phyloP scores from a whole-genome alignment of 2,329 filamentous ascomycete species.

The Aspergillus nomiae region DNA sequence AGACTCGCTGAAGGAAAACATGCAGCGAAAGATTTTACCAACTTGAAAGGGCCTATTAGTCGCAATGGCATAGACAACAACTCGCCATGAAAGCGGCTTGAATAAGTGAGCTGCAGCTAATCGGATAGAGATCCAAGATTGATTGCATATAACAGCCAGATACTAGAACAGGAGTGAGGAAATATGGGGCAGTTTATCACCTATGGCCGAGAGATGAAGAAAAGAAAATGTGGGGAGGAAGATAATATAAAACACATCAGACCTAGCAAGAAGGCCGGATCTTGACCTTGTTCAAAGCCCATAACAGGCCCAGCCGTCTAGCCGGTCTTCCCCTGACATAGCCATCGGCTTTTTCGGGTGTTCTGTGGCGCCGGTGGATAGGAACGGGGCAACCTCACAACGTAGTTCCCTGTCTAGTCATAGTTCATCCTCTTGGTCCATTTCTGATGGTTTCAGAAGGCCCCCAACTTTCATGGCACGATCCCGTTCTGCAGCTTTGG shows the following conservation, averaged over 20 bases:
- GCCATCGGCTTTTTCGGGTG: conserved; percentile 23
- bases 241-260: neutral
- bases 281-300: conserved; percentile 49
- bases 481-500: conserved; percentile 85
- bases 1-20: neutral
- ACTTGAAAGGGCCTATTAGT: neutral
- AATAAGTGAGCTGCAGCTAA: neutral
- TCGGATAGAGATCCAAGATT: neutral
- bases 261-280: conserved; percentile 4
- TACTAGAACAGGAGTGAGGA: neutral
- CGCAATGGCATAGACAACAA: neutral
- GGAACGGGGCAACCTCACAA: conserved; percentile 57
- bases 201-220: neutral
- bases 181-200: neutral
- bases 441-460: conserved; percentile 93
- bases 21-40: neutral
- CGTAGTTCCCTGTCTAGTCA: conserved; percentile 77
- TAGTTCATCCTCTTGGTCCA: conserved; percentile 78
- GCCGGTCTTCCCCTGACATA: conserved; percentile 31
- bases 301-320: conserved; percentile 69
- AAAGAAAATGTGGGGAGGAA: neutral
- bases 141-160: conserved; percentile 4
- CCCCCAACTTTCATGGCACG: conserved; percentile 93
- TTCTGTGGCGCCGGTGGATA: conserved; percentile 30
- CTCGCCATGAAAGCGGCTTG: neutral